phyloP scores from a whole-genome alignment of 164 flowering plant species.

The Amborella trichopoda region DNA sequence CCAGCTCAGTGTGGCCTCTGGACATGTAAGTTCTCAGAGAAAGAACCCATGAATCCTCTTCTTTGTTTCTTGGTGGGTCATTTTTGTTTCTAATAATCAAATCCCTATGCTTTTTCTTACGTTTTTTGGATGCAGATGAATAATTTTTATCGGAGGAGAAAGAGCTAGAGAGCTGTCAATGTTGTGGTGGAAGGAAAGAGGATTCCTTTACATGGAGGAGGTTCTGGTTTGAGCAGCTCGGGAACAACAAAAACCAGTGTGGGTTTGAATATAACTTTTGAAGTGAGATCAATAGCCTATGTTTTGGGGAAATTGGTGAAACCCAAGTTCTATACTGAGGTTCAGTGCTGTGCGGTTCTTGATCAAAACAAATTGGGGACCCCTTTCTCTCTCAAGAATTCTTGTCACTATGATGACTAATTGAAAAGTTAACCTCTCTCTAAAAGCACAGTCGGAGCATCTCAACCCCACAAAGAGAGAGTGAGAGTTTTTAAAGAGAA shows the following conservation, averaged over 20 bases:
- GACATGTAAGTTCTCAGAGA: constrained; percentile 63
- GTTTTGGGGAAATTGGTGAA: constrained; percentile 80
- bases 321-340: constrained; percentile 54
- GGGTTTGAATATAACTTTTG: constrained; percentile 39
- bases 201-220: constrained; percentile 79
- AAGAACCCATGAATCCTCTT: not conserved
- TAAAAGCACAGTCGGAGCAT: too few relatives aligned
- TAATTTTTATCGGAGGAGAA: constrained; percentile 73
- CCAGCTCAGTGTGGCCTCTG: constrained; percentile 43
- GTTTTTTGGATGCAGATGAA: constrained; percentile 36
- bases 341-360: constrained; percentile 34
- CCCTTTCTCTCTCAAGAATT: constrained; percentile 39
- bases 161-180: constrained; percentile 42
- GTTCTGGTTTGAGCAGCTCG: constrained; percentile 48
- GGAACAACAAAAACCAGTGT: constrained; percentile 33
- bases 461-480: too few relatives aligned
- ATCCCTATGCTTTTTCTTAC: too few relatives aligned
- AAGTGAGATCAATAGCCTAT: constrained; percentile 55
- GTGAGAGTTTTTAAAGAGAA: too few relatives aligned
- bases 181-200: constrained; percentile 42
- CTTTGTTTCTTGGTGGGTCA: not conserved
- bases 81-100: not conserved
- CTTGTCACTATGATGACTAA: constrained; percentile 37
- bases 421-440: too few relatives aligned
- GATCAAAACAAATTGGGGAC: constrained; percentile 40